A percentile compares a stretch with the other conserved stretches of the same genome.
Evolutionary conservation across 345 rosid species (phyloP).

Genomic region (Abelmoschus esculentus): DNA sequence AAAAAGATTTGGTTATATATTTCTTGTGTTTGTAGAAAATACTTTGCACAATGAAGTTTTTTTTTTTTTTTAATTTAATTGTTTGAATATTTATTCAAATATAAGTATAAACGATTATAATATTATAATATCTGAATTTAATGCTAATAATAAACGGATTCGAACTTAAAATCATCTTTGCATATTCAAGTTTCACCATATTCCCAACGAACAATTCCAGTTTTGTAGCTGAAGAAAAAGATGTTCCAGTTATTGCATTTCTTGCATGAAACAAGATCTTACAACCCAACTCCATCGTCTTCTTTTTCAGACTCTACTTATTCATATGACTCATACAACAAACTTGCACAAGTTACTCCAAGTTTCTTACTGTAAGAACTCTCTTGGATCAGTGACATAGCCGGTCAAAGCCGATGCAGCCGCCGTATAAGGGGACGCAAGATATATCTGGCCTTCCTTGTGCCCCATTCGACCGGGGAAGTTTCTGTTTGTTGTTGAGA

Average conservation of each 20-base stretch:
- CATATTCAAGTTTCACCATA: too few species aligned
- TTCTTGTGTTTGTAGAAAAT: too few species aligned
- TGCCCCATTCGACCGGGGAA: constrained; percentile 99
- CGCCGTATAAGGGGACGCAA: constrained; percentile 90
- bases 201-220: too few species aligned
- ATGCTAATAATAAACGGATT: too few species aligned
- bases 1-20: background rate
- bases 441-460: constrained; percentile 95
- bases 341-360: background rate
- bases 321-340: background rate
- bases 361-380: constrained; percentile 59
- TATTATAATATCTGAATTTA: too few species aligned
- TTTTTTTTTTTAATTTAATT: too few species aligned
- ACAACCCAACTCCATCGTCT: background rate
- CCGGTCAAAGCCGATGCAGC: constrained; percentile 99
- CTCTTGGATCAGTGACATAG: constrained; percentile 87
- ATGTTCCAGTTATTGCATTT: too few species aligned
- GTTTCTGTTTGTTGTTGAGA: constrained; percentile 83
- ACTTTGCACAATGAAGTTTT: too few species aligned
- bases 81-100: too few species aligned
- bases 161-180: too few species aligned
- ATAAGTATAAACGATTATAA: too few species aligned
- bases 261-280: background rate
- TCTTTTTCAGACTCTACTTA: background rate
- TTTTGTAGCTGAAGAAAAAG: too few species aligned